A percentile compares a stretch with the other conserved stretches of the same genome.
Evolutionary conservation across 352 stramenopile species (phyloP).

Genomic region (Pythium brassicae): DNA sequence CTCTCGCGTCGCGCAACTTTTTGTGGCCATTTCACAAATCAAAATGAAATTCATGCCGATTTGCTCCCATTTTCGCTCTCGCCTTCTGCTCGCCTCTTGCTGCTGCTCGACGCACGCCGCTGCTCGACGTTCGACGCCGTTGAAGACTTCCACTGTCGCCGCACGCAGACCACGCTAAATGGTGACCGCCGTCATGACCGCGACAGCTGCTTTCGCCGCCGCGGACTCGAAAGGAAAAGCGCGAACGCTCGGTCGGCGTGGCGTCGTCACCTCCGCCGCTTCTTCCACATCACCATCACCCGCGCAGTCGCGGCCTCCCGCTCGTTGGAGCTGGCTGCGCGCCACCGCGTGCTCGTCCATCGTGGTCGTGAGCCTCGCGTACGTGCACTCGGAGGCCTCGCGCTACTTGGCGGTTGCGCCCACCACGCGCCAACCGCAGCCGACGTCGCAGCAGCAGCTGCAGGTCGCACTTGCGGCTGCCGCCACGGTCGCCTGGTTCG

Average conservation of each 20-base stretch:
- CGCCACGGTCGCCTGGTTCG: conserved; percentile 38
- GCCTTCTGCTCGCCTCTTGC: too few species aligned
- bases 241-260: not conserved
- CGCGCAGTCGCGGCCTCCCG: conserved; percentile 7
- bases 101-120: too few species aligned
- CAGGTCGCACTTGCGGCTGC: conserved; percentile 41
- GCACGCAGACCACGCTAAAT: too few species aligned
- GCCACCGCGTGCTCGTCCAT: conserved; percentile 62
- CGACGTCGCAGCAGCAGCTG: conserved; percentile 8
- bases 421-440: not conserved
- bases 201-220: not conserved
- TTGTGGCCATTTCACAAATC: too few species aligned
- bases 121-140: too few species aligned
- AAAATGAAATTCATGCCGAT: too few species aligned
- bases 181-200: too few species aligned
- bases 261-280: not conserved
- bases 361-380: conserved; percentile 64
- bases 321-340: conserved; percentile 72
- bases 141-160: too few species aligned
- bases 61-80: too few species aligned
- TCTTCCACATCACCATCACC: not conserved
- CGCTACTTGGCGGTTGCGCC: conserved; percentile 24
- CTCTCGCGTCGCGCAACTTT: too few species aligned
- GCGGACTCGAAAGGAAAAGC: not conserved
- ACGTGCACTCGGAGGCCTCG: conserved; percentile 54